Base-by-base conservation (phyloP, 306 rosid genomes). In the Cicer judaicum region DNA sequence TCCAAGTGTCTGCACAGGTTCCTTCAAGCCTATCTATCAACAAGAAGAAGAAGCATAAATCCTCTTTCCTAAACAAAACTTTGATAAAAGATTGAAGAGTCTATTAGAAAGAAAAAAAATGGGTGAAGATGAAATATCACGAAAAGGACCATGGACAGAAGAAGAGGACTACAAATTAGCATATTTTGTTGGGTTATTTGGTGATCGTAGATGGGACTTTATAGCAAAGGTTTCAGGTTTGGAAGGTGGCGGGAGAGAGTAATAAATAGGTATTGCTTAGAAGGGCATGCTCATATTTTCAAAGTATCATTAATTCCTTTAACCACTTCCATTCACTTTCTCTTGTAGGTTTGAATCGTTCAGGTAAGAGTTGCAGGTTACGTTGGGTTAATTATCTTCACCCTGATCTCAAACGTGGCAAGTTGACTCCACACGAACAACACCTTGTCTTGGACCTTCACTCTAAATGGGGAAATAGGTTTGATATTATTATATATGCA, bases 381-480 rank as follows among this genome's bases (percentile, higher is more conserved):
- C 86, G 99, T 9, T 95, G 99, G 99, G 98, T 95, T 75, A 95
- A 95, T 82, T 95, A 95, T 81, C 91, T 95, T 29, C 93, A 95
- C 76, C 99, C 99, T 64, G 98, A 90, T 74, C 98, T 95, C 82
- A 95, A 92, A 84, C 80, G 92, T 5, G 98, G 98, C 21, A 95
- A 95, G 87, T 82, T 95, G 88, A 84, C 98, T 10, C 92, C 92
- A 2, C 97, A 89, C 62, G 99, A 95, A 69, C 91, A 92, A 62
- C 86, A 78, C 57, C 92, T 88, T 3, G 91, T 95, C 60, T 82
- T 77, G 60, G 96, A 95, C 7, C 96, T 90, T 78, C 99, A 92
- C 79, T 74, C 92, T 64, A 92, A 95, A 79, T 95, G 96, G 98
- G 99, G 99, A 66, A 95, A 95, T 71, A 95, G 99, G 99, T 95